Evolutionary conservation across 1,284 basidiomycete species (phyloP), one percentile per base, ranked within the genome.

Genomic region (Coniferiporia weirii): DNA sequence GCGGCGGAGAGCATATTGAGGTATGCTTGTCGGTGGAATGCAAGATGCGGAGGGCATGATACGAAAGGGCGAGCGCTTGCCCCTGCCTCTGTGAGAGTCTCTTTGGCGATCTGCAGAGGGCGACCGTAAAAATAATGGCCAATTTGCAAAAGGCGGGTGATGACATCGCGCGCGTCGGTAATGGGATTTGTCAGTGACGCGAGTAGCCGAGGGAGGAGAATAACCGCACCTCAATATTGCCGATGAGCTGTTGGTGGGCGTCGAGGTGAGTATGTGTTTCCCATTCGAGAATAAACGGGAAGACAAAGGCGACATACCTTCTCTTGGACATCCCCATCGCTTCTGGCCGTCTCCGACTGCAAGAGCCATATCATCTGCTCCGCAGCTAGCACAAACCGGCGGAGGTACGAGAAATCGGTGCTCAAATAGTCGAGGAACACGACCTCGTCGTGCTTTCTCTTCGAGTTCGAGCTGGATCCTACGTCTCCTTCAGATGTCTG

Each of bases 401-500:
- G 54, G 15, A 60, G 49, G 38, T 60, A 52, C 19, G 44, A 51
- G 48, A 60, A 60, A 32, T 60, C 59, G 45, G 54, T 56, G 34
- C 47, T 46, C 13, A 60, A 32, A 35, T 40, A 50, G 43, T 60
- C 59, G 19, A 60, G 54, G 19, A 60, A 52, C 20, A 38, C 52
- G 15, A 60, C 27, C 34, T 56, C 59, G 27, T 56, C 49, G 38
- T 45, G 43, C 22, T 52, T 38, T 44, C 22, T 38, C 53, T 54
- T 44, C 46, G 40, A 38, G 20, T 12, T 46, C 13, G 53, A 54
- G 19, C 15, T 34, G 10, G 53, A 46, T 15, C 27, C 27, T 34
- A 34, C 35, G 27, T 34, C 43, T 12, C 10, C 17, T 13, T 34
- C 53, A 35, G 27, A 10, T 32, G 32, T 3, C 44, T 43, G 44